These are phyloP conservation scores for Rhododendron williamsianum DNA, from an alignment of 148 eudicot species.

Conservation along the genomic window DNA sequence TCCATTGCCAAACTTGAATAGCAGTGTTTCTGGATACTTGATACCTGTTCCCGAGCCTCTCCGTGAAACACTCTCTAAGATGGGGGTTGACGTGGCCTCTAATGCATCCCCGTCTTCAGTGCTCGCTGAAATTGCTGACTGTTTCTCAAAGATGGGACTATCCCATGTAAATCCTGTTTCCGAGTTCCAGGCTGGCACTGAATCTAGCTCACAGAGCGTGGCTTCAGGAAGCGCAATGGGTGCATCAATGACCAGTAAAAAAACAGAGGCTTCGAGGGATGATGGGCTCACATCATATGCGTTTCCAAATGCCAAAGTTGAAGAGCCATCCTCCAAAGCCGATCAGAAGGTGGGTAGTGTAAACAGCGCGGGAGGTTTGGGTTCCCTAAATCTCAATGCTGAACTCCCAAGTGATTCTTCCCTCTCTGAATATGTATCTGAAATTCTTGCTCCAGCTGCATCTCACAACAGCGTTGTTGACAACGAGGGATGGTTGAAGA, in stretches of 20 bases:
- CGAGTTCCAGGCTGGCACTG: conserved; percentile 10
- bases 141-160: conserved; percentile 34
- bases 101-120: conserved; percentile 37
- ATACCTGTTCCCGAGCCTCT: conserved; percentile 50
- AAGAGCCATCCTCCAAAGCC: conserved; percentile 4
- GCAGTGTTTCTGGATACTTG: conserved; percentile 30
- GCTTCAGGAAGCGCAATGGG: background rate
- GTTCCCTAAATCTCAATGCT: conserved; percentile 2
- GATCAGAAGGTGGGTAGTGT: background rate
- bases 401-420: background rate
- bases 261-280: conserved; percentile 19
- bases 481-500: background rate
- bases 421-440: background rate
- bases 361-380: background rate
- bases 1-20: conserved; percentile 23
- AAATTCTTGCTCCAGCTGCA: background rate
- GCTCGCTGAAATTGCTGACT: conserved; percentile 37
- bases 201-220: conserved; percentile 8
- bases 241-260: conserved; percentile 7
- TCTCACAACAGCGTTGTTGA: background rate
- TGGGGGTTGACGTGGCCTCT: conserved; percentile 41
- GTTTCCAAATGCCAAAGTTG: conserved; percentile 6
- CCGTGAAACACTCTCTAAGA: conserved; percentile 37
- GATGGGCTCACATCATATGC: conserved; percentile 7
- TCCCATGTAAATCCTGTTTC: conserved; percentile 26